Percentiles rank a stretch among this genome's conserved stretches.
Evolutionary conservation across 176 grass and related monocot genomes (phyloP).

Genomic region (Triticum turgidum): DNA sequence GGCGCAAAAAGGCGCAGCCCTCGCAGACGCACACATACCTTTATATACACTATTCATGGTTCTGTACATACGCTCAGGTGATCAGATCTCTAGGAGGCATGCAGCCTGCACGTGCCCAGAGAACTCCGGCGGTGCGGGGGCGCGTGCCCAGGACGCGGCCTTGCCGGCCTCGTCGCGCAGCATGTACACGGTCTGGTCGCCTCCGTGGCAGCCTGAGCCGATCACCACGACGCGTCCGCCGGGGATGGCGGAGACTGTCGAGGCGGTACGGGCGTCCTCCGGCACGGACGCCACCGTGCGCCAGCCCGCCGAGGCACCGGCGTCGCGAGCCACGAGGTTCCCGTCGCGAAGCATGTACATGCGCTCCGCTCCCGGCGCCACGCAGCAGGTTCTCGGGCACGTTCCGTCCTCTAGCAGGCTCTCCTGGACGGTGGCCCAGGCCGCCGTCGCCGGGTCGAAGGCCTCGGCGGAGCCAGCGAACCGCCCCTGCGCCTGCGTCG

Average conservation of each 20-base stretch:
- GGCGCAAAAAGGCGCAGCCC: not conserved
- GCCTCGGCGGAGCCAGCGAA: constrained; percentile 59
- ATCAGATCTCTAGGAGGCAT: constrained; percentile 57
- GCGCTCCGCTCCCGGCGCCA: constrained; percentile 12
- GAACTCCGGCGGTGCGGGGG: constrained; percentile 43
- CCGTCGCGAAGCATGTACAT: constrained; percentile 66
- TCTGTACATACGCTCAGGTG: not conserved
- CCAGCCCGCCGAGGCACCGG: constrained; percentile 26
- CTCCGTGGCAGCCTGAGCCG: constrained; percentile 57
- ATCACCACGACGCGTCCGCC: constrained; percentile 54
- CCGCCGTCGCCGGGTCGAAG: constrained; percentile 44
- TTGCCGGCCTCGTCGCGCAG: constrained; percentile 38
- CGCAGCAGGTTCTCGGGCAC: constrained; percentile 58
- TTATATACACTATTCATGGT: not conserved
- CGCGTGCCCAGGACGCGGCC: constrained; percentile 44
- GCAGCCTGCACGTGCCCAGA: constrained; percentile 71
- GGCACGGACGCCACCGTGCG: constrained; percentile 57
- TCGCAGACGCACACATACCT: not conserved
- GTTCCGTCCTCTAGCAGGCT: constrained; percentile 44
- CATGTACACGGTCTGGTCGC: constrained; percentile 51
- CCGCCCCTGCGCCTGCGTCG: constrained; percentile 68
- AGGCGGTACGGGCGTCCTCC: constrained; percentile 42
- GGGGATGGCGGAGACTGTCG: constrained; percentile 27
- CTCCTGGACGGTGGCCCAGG: constrained; percentile 41
- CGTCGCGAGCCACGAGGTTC: constrained; percentile 50